Evolutionary conservation across 2,329 filamentous ascomycete genomes (phyloP).

Genomic region (Pseudonectria foliicola): DNA sequence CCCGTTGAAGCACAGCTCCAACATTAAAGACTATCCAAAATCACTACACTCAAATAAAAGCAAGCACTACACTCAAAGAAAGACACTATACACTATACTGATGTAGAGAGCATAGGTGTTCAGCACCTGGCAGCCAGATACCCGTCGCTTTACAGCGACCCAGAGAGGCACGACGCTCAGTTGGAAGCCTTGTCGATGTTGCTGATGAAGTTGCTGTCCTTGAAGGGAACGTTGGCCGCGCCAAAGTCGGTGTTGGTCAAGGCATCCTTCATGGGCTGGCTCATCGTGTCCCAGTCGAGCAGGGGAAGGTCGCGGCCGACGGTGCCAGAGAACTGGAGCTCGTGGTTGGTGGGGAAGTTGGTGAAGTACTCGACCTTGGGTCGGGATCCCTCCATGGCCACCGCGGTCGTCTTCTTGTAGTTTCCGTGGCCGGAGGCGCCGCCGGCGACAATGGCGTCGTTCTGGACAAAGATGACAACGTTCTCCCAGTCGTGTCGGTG

Average conservation of each 20-base stretch:
- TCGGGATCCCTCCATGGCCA: constrained; percentile 13
- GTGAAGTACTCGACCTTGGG: constrained; percentile 28
- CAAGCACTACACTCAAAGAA: no score
- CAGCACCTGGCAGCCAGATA: no score
- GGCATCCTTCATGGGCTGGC: constrained; percentile 26
- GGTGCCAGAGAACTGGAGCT: constrained; percentile 26
- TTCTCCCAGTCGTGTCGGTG: constrained; percentile 37
- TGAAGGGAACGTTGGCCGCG: constrained; percentile 34
- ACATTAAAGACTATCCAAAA: no score
- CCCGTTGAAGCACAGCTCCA: no score
- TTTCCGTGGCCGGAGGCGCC: constrained; percentile 31
- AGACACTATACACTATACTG: no score
- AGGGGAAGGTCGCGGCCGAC: constrained; percentile 32
- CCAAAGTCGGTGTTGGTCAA: constrained; percentile 34
- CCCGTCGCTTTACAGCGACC: no score
- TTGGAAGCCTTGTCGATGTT: constrained; percentile 11
- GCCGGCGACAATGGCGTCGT: constrained; percentile 26
- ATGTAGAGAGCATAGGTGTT: no score
- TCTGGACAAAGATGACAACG: constrained; percentile 26
- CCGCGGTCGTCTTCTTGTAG: constrained; percentile 21
- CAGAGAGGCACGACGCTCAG: no score
- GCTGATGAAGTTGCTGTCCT: constrained; percentile 19
- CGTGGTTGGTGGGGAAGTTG: constrained; percentile 26
- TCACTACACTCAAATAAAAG: no score
- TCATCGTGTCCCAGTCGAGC: constrained; percentile 36